Evolutionary conservation across 306 rosid species (phyloP).

Genomic region (Sicyos baderoa): DNA sequence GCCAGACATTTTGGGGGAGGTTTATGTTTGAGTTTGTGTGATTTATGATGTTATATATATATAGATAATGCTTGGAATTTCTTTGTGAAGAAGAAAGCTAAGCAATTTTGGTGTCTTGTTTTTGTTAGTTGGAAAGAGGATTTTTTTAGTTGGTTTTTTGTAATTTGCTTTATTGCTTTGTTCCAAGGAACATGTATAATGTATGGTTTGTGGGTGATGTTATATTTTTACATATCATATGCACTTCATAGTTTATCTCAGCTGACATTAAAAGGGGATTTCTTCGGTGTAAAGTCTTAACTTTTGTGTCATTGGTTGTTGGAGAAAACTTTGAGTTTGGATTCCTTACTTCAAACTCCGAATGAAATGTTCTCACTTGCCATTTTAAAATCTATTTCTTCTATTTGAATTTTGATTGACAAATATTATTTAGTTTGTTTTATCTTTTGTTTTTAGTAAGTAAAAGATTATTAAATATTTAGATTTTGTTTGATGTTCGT

Average conservation of each 20-base stretch:
- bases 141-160: constrained; percentile 1
- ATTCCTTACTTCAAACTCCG: constrained; percentile 15
- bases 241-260: not conserved
- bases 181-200: not conserved
- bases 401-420: not conserved
- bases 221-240: not conserved
- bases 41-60: not conserved
- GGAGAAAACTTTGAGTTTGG: not conserved
- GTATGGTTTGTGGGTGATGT: not conserved
- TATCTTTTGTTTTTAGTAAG: no score
- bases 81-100: constrained; percentile 15
- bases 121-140: not conserved
- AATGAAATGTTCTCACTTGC: not conserved
- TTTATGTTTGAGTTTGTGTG: not conserved
- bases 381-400: not conserved
- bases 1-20: not conserved
- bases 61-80: not conserved
- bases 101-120: not conserved
- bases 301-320: constrained; percentile 9
- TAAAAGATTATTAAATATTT: no score
- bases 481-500: no score
- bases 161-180: not conserved
- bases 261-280: constrained; percentile 5
- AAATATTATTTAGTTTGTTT: not conserved
- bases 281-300: constrained; percentile 10